phyloP scores from a whole-genome alignment of 345 rosid genomes.

The Euphorbia lathyris region DNA sequence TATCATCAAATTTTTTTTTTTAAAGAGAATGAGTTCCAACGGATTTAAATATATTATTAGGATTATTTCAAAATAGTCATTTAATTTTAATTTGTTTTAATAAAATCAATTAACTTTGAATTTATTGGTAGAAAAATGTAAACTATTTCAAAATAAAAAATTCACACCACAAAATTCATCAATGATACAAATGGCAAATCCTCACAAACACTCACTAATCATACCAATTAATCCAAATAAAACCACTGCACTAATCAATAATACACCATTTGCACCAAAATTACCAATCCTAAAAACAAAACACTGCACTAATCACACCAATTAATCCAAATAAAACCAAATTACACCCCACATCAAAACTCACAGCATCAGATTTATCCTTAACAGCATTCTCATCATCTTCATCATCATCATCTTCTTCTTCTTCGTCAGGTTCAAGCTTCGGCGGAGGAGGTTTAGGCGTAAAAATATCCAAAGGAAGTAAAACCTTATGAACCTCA shows the following conservation, averaged over 20 bases:
- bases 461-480: slow-evolving; percentile 25
- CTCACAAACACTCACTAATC: neutral
- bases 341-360: neutral
- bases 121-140: too few species aligned
- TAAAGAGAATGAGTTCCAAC: too few species aligned
- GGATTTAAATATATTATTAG: too few species aligned
- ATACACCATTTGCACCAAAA: neutral
- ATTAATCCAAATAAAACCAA: slow-evolving; percentile 9
- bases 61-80: too few species aligned
- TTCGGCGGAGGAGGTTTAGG: slow-evolving; percentile 23
- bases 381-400: neutral
- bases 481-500: slow-evolving; percentile 37
- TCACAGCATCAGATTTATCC: slow-evolving; percentile 5
- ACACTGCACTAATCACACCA: neutral
- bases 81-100: too few species aligned
- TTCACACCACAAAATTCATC: too few species aligned
- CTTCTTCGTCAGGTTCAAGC: neutral
- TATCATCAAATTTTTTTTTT: too few species aligned
- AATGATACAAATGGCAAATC: neutral
- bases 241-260: too few species aligned
- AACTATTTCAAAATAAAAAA: too few species aligned
- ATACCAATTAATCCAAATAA: too few species aligned
- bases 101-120: too few species aligned
- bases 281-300: neutral
- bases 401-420: neutral